Base-by-base conservation (phyloP, 352 stramenopile genomes). In the Phytophthora pisi region DNA sequence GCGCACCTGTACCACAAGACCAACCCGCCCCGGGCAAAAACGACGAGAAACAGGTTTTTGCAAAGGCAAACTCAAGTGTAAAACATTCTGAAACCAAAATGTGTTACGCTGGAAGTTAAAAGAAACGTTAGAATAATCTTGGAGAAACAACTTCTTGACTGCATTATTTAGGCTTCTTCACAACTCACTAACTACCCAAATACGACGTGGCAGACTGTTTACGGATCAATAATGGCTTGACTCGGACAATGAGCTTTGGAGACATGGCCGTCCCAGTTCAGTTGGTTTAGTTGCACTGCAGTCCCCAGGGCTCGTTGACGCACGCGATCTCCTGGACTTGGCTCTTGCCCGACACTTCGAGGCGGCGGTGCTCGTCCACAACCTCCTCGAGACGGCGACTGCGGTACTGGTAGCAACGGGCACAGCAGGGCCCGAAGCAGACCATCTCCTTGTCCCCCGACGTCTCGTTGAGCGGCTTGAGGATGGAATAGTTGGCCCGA, bases 311-410 rank as follows among this genome's bases (percentile, higher is more conserved):
- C 3, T 49, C 23, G 24, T 23, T 53, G 40, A 45, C 26, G 8
- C 55, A 61, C 42, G 15, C 55, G 5, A 61, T 40, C 9, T 23
- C 24, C 10, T 61, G 51, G 24, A 53, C 9, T 34, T 61, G 38
- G 28, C 55, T 43, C 15, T 61, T 40, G 9, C 42, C 55, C 24
- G 55, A 45, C 40, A 53, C 40, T 18, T 61, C 55, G 42, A 47
- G 42, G 42, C 42, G 42, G 42, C 55, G 55, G 42, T 61, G 54
- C 23, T 61, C 54, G 54, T 47, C 42, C 15, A 47, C n/a, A 24
- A 47, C 42, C 42, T 24, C 42, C 16, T 47, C 42, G 16, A 47
- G 42, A 11, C 42, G n/a, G 16, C 42, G 42, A 8, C 13, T 43
- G 36, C 18, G 18, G 42, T n/a, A 23, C 16, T 18, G 9, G 38